Base-by-base conservation (phyloP, 1,139 yeast genomes). In the Insectozyma bohioensis region DNA sequence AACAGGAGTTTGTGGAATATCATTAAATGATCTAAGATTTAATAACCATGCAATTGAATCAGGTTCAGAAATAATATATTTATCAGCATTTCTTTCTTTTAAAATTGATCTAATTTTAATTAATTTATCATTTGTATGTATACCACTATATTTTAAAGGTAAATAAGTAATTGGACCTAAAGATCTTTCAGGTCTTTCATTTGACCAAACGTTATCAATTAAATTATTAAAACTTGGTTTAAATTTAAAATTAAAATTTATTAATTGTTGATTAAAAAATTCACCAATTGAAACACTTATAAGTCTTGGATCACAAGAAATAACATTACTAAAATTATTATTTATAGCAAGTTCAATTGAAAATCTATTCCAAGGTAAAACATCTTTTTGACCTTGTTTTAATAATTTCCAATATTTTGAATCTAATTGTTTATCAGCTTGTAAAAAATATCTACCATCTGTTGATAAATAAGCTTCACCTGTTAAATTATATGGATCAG, bases 1-100 rank as follows among this genome's bases (percentile, higher is more conserved):
- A 0, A 72, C 73, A 0, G 81, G 80, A 35, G 67, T 61, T 45
- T 58, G 75, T 2, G 71, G 70, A 23, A 69, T 59, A 35, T 70
- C 73, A 12, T 56, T 47, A 34, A 68, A 74, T 12, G 69, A 54
- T 31, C 81, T 56, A 31, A 75, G 51, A 41, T 75, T 75, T 33
- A 75, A 61, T 26, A 75, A 49, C 80, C 80, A 75, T 1, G 80
- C 79, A 33, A 75, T 56, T 32, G 75, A 78, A 48, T 75, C 80
- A 19, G 75, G 52, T 12, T 72, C 69, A 8, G 69, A 60, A 3
- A 72, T 54, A 5, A 75, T 46, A 32, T 67, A 50, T 36, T 56
- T 62, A 3, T 62, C 46, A 0, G 55, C 55, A 6, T 45, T 36
- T 14, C 41, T 36, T 6, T 46, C 44, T 4, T 33, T 37, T 54